Percentiles rank a stretch among this genome's conserved stretches.
phyloP scores from a whole-genome alignment of 164 flowering plant species.

The Umbellularia californica region DNA sequence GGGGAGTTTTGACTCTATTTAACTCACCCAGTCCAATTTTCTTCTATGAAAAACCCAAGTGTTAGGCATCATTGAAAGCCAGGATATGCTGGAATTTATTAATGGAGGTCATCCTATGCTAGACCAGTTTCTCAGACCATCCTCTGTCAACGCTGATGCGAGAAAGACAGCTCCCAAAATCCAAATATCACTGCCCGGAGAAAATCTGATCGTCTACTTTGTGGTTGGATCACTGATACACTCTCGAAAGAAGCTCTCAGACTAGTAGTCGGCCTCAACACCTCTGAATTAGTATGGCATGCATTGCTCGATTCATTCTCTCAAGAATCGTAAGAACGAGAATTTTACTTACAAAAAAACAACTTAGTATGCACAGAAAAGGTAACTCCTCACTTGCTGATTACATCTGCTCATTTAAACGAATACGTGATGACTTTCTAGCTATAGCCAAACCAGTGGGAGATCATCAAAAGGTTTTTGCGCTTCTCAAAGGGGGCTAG shows the following conservation, averaged over 20 bases:
- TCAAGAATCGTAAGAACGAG: neutral
- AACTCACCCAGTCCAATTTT: constrained; percentile 1
- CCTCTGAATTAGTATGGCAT: too few relatives aligned
- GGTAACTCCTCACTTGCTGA: neutral
- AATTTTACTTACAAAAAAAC: neutral
- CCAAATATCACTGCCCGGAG: neutral
- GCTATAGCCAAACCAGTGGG: neutral
- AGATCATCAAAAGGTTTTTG: neutral
- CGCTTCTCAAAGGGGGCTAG: neutral
- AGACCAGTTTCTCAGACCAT: neutral
- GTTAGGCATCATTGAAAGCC: constrained; percentile 3
- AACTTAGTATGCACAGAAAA: neutral
- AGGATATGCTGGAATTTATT: neutral
- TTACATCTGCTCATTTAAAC: neutral
- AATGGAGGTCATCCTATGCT: neutral
- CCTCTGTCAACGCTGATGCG: neutral
- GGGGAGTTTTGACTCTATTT: neutral
- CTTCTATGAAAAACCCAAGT: neutral
- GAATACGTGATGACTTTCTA: neutral
- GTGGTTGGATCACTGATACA: constrained; percentile 1
- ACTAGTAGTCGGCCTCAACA: too few relatives aligned
- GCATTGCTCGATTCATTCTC: neutral
- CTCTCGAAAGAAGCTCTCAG: too few relatives aligned
- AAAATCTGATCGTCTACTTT: neutral
- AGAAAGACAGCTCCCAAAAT: neutral